Conservation (phyloP, 2,329 filamentous ascomycete species). For the Knoxdaviesia proteae region DNA sequence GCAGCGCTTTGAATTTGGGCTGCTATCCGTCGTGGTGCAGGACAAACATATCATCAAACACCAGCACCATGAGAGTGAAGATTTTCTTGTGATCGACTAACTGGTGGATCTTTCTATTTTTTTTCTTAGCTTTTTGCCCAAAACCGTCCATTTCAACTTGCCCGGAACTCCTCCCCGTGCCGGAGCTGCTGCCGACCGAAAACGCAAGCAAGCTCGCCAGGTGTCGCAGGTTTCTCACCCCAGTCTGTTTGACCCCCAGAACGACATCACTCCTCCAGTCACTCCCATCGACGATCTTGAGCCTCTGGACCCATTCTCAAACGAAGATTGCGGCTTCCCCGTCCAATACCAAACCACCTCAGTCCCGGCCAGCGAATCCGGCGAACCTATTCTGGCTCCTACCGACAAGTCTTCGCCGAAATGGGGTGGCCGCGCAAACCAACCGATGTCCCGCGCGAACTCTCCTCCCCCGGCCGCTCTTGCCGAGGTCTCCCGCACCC, state of each 20-base stretch:
- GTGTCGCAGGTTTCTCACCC: slow-evolving; percentile 18
- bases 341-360: slow-evolving; percentile 26
- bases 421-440: slow-evolving; percentile 58
- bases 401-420: slow-evolving; percentile 55
- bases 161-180: slow-evolving; percentile 27
- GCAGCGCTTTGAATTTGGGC: not conserved
- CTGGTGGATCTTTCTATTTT: not conserved
- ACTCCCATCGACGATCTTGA: slow-evolving; percentile 28
- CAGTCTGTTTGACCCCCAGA: slow-evolving; percentile 29
- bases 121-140: slow-evolving; percentile 57
- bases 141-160: slow-evolving; percentile 73
- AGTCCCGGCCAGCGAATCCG: slow-evolving; percentile 15
- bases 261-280: slow-evolving; percentile 31
- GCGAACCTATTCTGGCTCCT: slow-evolving; percentile 24
- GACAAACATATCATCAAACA: too few relatives aligned
- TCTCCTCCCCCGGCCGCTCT: slow-evolving; percentile 58
- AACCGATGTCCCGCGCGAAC: slow-evolving; percentile 56
- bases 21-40: not conserved
- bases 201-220: slow-evolving; percentile 9
- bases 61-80: too few relatives aligned
- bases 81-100: too few relatives aligned
- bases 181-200: slow-evolving; percentile 11
- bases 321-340: slow-evolving; percentile 31
- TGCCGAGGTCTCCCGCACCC: slow-evolving; percentile 40
- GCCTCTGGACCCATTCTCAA: slow-evolving; percentile 28